Percentiles rank a stretch among this genome's conserved stretches.
Evolutionary conservation across 2,329 filamentous ascomycete genomes (phyloP).

Genomic region (Calonectria pauciramosa): DNA sequence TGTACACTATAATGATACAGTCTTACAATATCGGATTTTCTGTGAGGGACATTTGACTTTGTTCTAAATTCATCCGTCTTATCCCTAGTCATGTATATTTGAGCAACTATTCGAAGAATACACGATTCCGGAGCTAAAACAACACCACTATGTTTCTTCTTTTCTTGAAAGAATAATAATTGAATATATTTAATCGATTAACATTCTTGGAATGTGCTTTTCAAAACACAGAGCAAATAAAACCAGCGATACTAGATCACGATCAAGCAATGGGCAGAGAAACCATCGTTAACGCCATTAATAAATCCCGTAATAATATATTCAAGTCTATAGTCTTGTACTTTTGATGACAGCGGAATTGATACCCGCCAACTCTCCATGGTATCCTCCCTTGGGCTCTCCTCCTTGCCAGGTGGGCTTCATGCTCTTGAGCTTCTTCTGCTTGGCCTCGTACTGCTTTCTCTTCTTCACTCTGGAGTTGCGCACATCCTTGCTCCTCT

Average conservation of each 20-base stretch:
- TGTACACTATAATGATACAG: neutral
- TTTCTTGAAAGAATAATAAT: too few relatives aligned
- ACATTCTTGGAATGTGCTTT: neutral
- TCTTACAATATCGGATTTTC: neutral
- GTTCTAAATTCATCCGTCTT: neutral
- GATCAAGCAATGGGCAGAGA: neutral
- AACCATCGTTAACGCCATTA: slow-evolving; percentile 31
- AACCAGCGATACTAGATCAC: neutral
- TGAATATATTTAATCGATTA: neutral
- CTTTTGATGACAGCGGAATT: slow-evolving; percentile 95
- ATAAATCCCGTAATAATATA: slow-evolving; percentile 22
- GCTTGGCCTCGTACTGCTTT: slow-evolving; percentile 95
- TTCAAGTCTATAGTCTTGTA: slow-evolving; percentile 78
- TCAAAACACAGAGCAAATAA: neutral
- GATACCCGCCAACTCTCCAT: slow-evolving; percentile 94
- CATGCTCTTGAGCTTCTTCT: slow-evolving; percentile 95
- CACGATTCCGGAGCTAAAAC: too few relatives aligned
- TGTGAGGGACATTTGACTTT: neutral
- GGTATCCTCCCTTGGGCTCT: slow-evolving; percentile 87
- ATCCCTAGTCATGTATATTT: too few relatives aligned
- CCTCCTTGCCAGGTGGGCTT: slow-evolving; percentile 89
- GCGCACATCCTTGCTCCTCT: slow-evolving; percentile 91
- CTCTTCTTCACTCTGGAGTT: slow-evolving; percentile 99
- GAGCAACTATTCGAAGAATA: too few relatives aligned
- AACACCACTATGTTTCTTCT: too few relatives aligned